A percentile compares a stretch with the other conserved stretches of the same genome.
phyloP scores from a whole-genome alignment of 2,329 filamentous ascomycete genomes.

The Claviceps maximensis region DNA sequence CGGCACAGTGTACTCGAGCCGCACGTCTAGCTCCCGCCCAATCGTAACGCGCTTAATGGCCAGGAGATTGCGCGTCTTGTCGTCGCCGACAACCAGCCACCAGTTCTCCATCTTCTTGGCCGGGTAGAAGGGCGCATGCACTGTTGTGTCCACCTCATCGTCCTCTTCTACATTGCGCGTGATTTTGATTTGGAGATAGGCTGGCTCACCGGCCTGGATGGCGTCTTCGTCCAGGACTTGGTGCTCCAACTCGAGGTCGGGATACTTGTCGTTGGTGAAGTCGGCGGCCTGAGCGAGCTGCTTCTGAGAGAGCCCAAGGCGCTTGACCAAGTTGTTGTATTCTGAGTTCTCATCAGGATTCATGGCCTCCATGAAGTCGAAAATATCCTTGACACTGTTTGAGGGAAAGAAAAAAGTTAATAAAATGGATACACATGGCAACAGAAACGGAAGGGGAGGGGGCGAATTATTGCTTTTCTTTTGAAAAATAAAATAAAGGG shows the following conservation, averaged over 20 bases:
- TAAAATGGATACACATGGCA: background rate
- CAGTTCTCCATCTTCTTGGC: slow-evolving; percentile 89
- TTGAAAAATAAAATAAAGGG: background rate
- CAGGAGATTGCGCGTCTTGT: slow-evolving; percentile 73
- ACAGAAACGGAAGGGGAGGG: no score
- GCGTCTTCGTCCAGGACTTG: slow-evolving; percentile 69
- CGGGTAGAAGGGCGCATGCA: slow-evolving; percentile 93
- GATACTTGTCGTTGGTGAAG: slow-evolving; percentile 95
- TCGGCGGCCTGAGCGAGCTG: slow-evolving; percentile 81
- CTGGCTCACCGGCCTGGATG: slow-evolving; percentile 66
- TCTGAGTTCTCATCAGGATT: slow-evolving; percentile 84
- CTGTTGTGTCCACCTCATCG: slow-evolving; percentile 62
- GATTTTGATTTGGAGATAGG: slow-evolving; percentile 73
- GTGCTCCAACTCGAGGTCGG: slow-evolving; percentile 85
- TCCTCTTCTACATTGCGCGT: slow-evolving; percentile 64
- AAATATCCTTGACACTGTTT: slow-evolving; percentile 73
- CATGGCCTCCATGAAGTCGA: slow-evolving; percentile 99
- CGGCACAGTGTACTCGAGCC: slow-evolving; percentile 79
- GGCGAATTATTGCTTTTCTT: no score
- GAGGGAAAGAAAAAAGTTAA: slow-evolving; percentile 17
- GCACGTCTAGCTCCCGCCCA: slow-evolving; percentile 60
- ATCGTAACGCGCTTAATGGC: slow-evolving; percentile 94
- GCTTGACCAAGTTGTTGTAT: slow-evolving; percentile 63
- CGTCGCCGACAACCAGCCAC: slow-evolving; percentile 95
- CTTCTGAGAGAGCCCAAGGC: slow-evolving; percentile 63